Evolutionary conservation across 1,284 basidiomycete genomes (phyloP).

Genomic region (Heterobasidion parviporum): DNA sequence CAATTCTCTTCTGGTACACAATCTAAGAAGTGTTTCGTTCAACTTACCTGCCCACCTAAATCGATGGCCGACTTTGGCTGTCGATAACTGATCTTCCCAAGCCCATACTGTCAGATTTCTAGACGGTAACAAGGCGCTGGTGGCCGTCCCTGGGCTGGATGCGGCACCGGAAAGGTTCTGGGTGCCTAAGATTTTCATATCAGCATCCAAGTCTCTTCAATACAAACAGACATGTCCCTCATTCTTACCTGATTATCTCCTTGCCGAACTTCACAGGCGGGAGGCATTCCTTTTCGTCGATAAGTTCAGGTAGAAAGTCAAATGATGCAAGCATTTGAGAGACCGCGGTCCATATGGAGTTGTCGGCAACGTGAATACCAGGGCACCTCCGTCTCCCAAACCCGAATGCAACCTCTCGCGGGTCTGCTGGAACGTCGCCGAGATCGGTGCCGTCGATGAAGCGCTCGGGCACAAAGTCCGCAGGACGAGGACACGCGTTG

Average conservation of each 20-base stretch:
- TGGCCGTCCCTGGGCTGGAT: neutral
- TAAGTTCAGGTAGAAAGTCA: neutral
- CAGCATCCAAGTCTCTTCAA: neutral
- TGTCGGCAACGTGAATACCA: constrained; percentile 1
- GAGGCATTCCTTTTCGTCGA: neutral
- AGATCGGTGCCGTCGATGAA: constrained; percentile 1
- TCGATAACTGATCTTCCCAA: neutral
- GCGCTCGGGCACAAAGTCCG: neutral
- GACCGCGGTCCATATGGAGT: neutral
- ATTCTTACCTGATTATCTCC: neutral
- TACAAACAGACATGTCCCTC: too few relatives aligned
- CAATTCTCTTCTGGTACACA: too few relatives aligned
- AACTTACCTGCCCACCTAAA: too few relatives aligned
- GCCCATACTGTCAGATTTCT: neutral
- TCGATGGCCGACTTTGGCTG: too few relatives aligned
- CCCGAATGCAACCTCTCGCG: neutral
- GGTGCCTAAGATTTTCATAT: neutral
- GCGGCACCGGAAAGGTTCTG: neutral
- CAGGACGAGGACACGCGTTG: neutral
- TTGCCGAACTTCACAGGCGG: neutral
- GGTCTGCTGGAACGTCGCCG: neutral
- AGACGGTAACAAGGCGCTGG: neutral
- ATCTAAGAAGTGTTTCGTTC: too few relatives aligned
- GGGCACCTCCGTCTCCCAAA: neutral
- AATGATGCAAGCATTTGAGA: neutral